A percentile compares a stretch with the other conserved stretches of the same genome.
These are phyloP conservation scores for Solanum aculeatissimum DNA, from an alignment of 305 asterid species.

Conservation along the genomic window DNA sequence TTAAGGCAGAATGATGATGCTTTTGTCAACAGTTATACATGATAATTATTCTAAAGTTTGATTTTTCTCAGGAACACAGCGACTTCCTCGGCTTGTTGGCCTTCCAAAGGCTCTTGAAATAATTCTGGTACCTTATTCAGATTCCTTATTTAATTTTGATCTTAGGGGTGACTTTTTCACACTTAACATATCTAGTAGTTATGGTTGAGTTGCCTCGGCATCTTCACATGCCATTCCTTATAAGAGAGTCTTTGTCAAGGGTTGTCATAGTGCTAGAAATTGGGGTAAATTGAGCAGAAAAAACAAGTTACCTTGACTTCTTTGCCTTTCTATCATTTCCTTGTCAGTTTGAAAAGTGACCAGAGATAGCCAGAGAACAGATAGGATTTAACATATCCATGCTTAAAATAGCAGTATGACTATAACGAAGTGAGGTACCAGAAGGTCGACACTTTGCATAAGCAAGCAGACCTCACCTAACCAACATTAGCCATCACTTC, in stretches of 20 bases:
- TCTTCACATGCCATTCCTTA: background rate
- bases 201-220: background rate
- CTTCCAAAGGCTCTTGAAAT: conserved; percentile 89
- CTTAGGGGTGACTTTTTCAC: background rate
- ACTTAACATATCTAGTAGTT: background rate
- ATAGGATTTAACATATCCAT: background rate
- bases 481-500: background rate
- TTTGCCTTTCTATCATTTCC: background rate
- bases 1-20: background rate
- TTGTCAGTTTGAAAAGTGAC: background rate
- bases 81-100: conserved; percentile 97
- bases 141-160: background rate
- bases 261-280: background rate
- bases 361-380: background rate
- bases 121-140: conserved; percentile 53
- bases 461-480: background rate
- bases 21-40: background rate
- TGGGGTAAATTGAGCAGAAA: background rate
- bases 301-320: background rate
- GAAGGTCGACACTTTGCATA: background rate
- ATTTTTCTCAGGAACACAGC: conserved; percentile 70
- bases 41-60: background rate
- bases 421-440: background rate
- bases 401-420: background rate
- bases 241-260: background rate